Evolutionary conservation across 2,329 filamentous ascomycete genomes (phyloP), one percentile per base, ranked within the genome.

Genomic region (Teratosphaeria pseudoeucalypti): DNA sequence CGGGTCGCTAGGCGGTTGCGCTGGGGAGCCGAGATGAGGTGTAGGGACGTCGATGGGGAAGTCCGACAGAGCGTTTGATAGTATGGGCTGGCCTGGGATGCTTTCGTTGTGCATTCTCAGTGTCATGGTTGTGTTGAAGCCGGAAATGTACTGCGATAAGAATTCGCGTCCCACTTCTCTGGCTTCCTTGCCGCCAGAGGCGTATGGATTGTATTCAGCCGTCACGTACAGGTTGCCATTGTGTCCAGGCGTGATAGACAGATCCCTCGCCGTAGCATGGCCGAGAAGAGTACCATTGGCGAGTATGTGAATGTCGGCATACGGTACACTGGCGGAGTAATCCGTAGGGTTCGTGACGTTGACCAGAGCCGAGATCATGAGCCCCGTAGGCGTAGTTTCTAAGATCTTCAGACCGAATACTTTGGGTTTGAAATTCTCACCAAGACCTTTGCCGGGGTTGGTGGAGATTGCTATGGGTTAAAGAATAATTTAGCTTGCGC

Each of bases 281-380:
- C 89, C 94, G 37, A 99, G 77, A 7, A 88, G 72, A 0, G 86
- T 86, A 11, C 81, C 84, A 67, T 95, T 92, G 67, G 84, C 85
- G 34, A 89, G 72, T 52, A 97, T 76, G 62, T 91, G 84, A 52
- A 95, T 81, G 70, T 88, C 91, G 63, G 90, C 75, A 63, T 85
- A 92, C 1, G 92, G 92, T n/a, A 97, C 79, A 2, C 78, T 79
- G 3, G 90, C 92, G 4, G 89, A 86, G 72, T 97, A 96, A 3
- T 86, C 82, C 0, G 92, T 95, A 1, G 92, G 92, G 69, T 99
- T 99, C 3, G 89, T 95, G 61, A 96, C 81, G 70, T 94, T 95
- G 68, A 95, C 80, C 47, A 79, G 75, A 14, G 89, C 88, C 68
- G 85, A 79, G 39, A 97, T 76, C 23, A 82, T 84, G 54, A 96